Evolutionary conservation across 345 rosid species (phyloP).

Genomic region (Syzygium aqueum): DNA sequence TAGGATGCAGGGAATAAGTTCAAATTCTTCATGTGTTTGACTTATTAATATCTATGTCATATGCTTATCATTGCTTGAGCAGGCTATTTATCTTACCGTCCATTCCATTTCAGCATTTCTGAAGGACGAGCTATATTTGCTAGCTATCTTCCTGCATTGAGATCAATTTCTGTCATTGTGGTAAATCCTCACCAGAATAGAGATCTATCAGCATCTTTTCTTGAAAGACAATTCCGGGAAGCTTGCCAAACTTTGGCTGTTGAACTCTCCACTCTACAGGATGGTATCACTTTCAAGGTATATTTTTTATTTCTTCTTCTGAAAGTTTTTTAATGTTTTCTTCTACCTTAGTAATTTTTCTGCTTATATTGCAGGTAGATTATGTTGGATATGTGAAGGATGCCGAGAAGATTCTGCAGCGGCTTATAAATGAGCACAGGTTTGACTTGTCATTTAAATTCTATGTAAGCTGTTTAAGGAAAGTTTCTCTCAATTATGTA

Average conservation of each 20-base stretch:
- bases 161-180: conserved; percentile 48
- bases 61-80: background rate
- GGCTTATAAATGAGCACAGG: conserved; percentile 76
- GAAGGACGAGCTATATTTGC: conserved; percentile 71
- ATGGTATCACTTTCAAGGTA: conserved; percentile 54
- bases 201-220: conserved; percentile 57
- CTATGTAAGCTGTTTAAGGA: background rate
- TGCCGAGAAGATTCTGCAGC: conserved; percentile 66
- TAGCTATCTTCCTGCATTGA: conserved; percentile 47
- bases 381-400: conserved; percentile 65
- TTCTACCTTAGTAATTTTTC: background rate
- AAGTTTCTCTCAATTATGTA: background rate
- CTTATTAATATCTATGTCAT: background rate
- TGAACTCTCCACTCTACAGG: conserved; percentile 29
- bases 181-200: conserved; percentile 62
- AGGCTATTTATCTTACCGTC: background rate
- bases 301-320: conserved; percentile 2
- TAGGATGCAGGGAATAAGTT: background rate
- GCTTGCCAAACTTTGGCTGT: conserved; percentile 63
- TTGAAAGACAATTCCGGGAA: conserved; percentile 81
- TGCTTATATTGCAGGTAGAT: conserved; percentile 48
- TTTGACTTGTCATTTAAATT: conserved; percentile 9
- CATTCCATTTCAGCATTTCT: conserved; percentile 40
- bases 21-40: background rate
- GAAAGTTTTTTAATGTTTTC: conserved; percentile 1